Evolutionary conservation across 73 alveolate genomes (phyloP).

Genomic region (Paramecium pentaurelia): DNA sequence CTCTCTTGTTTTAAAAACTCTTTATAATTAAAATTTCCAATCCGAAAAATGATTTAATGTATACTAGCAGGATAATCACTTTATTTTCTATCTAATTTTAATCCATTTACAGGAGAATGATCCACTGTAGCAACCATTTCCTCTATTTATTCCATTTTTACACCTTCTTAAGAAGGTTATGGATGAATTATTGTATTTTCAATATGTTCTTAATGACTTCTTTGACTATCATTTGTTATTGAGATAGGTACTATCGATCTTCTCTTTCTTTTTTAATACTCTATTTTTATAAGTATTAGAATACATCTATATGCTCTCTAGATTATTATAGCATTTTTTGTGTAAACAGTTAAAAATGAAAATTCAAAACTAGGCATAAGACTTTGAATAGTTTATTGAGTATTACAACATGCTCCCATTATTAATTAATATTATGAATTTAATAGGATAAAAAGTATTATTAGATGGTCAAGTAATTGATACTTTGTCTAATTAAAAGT

Average conservation of each 20-base stretch:
- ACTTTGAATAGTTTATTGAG: not conserved
- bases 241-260: not conserved
- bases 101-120: not conserved
- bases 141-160: not conserved
- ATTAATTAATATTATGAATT: not conserved
- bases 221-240: constrained; percentile 27
- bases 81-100: not conserved
- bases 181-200: not conserved
- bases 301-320: constrained; percentile 10
- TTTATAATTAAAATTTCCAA: constrained; percentile 9
- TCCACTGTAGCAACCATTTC: not conserved
- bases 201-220: not conserved
- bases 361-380: not conserved
- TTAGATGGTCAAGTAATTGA: not conserved
- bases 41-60: not conserved
- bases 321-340: not conserved
- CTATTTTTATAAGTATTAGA: not conserved
- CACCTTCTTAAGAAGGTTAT: not conserved
- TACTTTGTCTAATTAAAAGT: not conserved
- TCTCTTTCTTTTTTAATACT: not conserved
- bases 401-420: constrained; percentile 2
- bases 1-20: not conserved
- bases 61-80: not conserved
- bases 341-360: not conserved
- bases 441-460: not conserved